Conservation (phyloP, 1,284 basidiomycete species). For the Boletus semigastroideus region DNA sequence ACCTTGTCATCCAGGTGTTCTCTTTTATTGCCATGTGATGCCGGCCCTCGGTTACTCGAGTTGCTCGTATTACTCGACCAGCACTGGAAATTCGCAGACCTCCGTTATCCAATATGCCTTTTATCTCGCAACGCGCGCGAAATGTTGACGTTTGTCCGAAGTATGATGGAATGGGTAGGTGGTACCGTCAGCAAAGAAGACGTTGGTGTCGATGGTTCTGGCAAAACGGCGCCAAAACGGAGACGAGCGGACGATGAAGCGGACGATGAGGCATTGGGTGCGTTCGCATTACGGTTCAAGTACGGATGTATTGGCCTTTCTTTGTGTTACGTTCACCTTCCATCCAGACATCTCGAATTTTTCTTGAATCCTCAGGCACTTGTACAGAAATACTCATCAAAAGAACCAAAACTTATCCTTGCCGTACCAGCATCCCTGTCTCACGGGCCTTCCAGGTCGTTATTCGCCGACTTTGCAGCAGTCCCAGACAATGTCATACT, state of each 20-base stretch:
- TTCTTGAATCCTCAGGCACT: constrained; percentile 83
- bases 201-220: constrained; percentile 70
- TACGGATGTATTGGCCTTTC: constrained; percentile 30
- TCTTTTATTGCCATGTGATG: constrained; percentile 89
- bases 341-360: constrained; percentile 80
- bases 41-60: constrained; percentile 91
- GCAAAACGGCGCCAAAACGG: constrained; percentile 54
- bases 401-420: constrained; percentile 89
- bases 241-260: constrained; percentile 64
- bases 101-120: constrained; percentile 87
- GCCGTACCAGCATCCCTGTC: constrained; percentile 92
- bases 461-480: constrained; percentile 85
- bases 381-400: constrained; percentile 78
- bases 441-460: constrained; percentile 84
- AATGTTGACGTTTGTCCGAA: constrained; percentile 92
- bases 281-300: constrained; percentile 76
- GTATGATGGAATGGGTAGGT: constrained; percentile 99
- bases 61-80: constrained; percentile 94
- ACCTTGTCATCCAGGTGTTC: constrained; percentile 78
- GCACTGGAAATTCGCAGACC: constrained; percentile 90
- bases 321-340: constrained; percentile 5
- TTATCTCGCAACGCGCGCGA: constrained; percentile 89
- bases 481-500: constrained; percentile 83
- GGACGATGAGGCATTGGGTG: constrained; percentile 74
- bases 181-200: constrained; percentile 90